A percentile compares a stretch with the other conserved stretches of the same genome.
phyloP scores from a whole-genome alignment of 441 rosid genomes.

The Mallotus japonicus region DNA sequence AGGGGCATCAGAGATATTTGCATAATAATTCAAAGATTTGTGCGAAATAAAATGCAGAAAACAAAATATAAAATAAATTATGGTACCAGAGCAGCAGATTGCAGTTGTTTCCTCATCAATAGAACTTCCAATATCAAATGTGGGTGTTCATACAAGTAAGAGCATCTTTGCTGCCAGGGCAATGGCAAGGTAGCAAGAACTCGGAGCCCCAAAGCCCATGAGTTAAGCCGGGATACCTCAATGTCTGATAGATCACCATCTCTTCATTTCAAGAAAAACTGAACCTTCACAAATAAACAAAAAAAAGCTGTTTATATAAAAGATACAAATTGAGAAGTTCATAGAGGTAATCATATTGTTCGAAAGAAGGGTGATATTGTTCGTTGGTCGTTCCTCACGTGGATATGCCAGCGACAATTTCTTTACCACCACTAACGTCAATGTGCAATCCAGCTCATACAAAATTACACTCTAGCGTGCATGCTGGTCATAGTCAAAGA shows the following conservation, averaged over 20 bases:
- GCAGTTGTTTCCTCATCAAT: conserved; percentile 94
- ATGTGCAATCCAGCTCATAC: no score
- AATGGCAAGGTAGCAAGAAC: conserved; percentile 95
- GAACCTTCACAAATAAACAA: conserved; percentile 62
- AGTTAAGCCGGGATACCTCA: conserved; percentile 87
- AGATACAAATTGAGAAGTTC: conserved; percentile 10
- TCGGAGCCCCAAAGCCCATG: conserved; percentile 98
- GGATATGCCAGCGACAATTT: no score
- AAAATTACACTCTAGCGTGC: no score
- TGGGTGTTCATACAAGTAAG: conserved; percentile 95
- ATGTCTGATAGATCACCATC: conserved; percentile 79
- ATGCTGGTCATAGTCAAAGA: no score
- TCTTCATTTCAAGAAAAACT: conserved; percentile 89
- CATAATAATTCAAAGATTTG: conserved; percentile 10
- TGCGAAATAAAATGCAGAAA: conserved; percentile 20
- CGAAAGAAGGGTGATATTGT: conserved; percentile 20
- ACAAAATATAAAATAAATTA: conserved; percentile 16
- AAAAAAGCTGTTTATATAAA: conserved; percentile 15
- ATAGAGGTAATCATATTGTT: conserved; percentile 13
- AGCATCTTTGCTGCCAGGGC: conserved; percentile 99
- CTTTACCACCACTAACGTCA: no score
- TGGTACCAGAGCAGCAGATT: conserved; percentile 86
- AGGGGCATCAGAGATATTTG: conserved; percentile 15
- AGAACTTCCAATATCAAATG: conserved; percentile 92
- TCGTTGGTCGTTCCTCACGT: no score